A percentile compares a stretch with the other conserved stretches of the same genome.
These are phyloP conservation scores for Nemania bipapillata DNA, from an alignment of 2,329 filamentous ascomycete genomes.

Conservation along the genomic window DNA sequence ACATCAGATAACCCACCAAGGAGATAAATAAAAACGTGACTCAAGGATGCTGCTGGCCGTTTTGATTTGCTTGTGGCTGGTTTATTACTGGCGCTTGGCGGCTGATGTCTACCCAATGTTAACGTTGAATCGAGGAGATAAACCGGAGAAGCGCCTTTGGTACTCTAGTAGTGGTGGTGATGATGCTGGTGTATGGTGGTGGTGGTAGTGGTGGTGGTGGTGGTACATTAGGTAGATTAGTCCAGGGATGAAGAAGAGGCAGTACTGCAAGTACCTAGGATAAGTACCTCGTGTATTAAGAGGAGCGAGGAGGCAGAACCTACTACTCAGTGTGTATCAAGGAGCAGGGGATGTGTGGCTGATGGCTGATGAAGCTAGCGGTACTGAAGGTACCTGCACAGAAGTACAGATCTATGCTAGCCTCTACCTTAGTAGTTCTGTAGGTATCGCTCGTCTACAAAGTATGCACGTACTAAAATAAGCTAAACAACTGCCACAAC, in stretches of 20 bases:
- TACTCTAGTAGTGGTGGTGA: neutral
- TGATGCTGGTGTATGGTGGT: slow-evolving; percentile 34
- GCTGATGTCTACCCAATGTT: slow-evolving; percentile 30
- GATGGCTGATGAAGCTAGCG: slow-evolving; percentile 16
- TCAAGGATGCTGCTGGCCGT: slow-evolving; percentile 4
- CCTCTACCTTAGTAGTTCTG: neutral
- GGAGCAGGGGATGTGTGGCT: slow-evolving; percentile 28
- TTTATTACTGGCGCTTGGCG: slow-evolving; percentile 39
- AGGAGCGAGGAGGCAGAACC: slow-evolving; percentile 12
- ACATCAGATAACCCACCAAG: slow-evolving; percentile 3
- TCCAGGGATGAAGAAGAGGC: slow-evolving; percentile 35
- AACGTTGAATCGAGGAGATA: slow-evolving; percentile 32
- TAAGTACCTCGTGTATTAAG: neutral
- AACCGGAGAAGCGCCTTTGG: slow-evolving; percentile 41
- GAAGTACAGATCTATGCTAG: neutral
- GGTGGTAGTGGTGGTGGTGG: neutral
- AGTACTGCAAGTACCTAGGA: neutral
- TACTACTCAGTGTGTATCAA: neutral
- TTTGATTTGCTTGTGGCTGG: slow-evolving; percentile 15
- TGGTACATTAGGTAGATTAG: neutral
- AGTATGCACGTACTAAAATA: neutral
- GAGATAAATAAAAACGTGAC: neutral
- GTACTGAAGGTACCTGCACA: neutral
- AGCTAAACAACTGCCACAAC: neutral
- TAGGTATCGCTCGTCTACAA: neutral